Conservation (phyloP, 2,329 filamentous ascomycete genomes). For the Verticillium dahliae region DNA sequence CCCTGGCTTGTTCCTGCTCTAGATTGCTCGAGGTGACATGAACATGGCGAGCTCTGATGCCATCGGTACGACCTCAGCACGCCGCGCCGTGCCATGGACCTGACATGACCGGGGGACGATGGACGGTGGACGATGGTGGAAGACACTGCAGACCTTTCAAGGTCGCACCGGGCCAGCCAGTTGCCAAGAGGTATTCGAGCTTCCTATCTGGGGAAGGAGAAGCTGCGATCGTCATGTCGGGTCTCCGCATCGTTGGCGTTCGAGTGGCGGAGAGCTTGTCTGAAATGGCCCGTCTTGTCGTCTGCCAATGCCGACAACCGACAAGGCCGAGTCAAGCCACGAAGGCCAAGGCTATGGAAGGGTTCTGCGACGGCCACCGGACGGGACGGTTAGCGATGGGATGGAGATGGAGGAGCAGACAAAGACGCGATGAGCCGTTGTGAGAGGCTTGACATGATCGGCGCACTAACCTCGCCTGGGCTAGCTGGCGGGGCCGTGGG, state of each 20-base stretch:
- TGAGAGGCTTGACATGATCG: background rate
- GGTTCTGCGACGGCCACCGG: background rate
- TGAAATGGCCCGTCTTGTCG: background rate
- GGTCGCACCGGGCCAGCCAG: background rate
- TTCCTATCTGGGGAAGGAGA: background rate
- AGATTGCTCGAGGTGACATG: background rate
- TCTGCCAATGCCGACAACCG: background rate
- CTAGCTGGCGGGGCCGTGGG: background rate
- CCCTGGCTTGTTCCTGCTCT: background rate
- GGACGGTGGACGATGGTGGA: background rate
- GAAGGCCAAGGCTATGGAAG: background rate
- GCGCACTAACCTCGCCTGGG: background rate
- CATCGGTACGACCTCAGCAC: background rate
- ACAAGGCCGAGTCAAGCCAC: background rate
- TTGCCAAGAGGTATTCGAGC: background rate
- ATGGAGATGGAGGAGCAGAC: background rate
- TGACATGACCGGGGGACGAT: background rate
- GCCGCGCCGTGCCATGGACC: background rate
- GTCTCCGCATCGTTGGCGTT: background rate
- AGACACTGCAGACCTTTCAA: background rate
- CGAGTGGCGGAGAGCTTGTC: background rate
- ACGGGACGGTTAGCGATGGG: background rate
- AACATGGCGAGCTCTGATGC: background rate
- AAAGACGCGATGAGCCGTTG: background rate
- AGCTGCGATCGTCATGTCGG: background rate